A percentile compares a stretch with the other conserved stretches of the same genome.
Conservation (phyloP, 2,329 filamentous ascomycete genomes). For the Fusarium sp. region DNA sequence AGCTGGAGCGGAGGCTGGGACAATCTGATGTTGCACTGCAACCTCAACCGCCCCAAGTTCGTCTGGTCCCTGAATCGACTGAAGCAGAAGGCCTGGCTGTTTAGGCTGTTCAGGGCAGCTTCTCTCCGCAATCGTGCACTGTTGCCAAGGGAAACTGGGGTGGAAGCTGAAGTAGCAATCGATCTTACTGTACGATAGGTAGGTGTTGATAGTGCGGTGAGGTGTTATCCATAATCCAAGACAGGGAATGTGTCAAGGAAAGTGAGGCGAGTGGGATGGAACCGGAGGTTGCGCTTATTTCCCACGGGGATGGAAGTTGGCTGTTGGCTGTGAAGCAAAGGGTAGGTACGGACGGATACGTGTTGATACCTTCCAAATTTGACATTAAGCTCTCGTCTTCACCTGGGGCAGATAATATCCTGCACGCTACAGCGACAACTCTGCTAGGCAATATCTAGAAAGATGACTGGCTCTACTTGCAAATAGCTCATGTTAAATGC, state of each 20-base stretch:
- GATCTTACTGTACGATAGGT: neutral
- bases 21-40: constrained; percentile 11
- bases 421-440: constrained; percentile 18
- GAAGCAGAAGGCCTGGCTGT: constrained; percentile 5
- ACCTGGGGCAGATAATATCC: constrained; percentile 10
- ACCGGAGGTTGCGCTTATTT: neutral
- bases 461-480: constrained; percentile 13
- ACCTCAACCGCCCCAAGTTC: constrained; percentile 11
- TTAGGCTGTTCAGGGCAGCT: constrained; percentile 7
- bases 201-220: constrained; percentile 13
- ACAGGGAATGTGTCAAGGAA: no score
- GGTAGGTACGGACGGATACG: neutral
- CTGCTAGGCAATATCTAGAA: constrained; percentile 8
- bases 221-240: neutral
- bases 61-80: constrained; percentile 21
- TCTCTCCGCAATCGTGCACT: constrained; percentile 35
- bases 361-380: constrained; percentile 28
- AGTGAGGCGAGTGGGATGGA: neutral
- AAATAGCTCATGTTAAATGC: constrained; percentile 8
- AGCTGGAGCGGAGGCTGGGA: constrained; percentile 19
- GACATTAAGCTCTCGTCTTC: constrained; percentile 32
- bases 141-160: constrained; percentile 31
- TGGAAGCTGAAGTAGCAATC: constrained; percentile 1
- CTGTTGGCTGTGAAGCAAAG: neutral
- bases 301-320: neutral